Base-by-base conservation (phyloP, 1,284 basidiomycete genomes). In the Irpex lacteus region DNA sequence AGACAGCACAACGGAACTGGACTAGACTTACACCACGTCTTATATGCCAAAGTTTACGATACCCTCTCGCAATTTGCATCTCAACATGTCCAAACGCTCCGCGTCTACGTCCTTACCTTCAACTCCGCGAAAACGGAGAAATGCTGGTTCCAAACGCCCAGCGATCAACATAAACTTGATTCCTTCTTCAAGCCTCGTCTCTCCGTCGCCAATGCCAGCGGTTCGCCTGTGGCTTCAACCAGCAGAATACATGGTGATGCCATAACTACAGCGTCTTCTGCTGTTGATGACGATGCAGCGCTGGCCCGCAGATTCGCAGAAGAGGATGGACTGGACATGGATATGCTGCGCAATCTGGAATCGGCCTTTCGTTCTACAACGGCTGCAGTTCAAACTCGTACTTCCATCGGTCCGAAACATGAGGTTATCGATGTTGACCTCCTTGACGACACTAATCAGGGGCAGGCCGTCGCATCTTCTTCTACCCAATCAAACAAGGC, bases 351-450 rank as follows among this genome's bases (percentile, higher is more conserved):
- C 19, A 66, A 65, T 55, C 69, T 72, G 58, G 72, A 72, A 53
- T 60, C 21, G 34, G 44, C 32, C 55, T 54, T 56, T 56, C 11
- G 54, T 56, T 8, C 54, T 18, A 21, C 54, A 36, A 26, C 54
- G 7, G 54, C 34, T 11, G 54, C 21, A 56, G 19, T 32, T 56
- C 26, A 15, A 8, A 26, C 19, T 15, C 21, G 11, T 34, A 26
- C 32, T 15, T 32, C 54, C 7, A 18, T 21, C 54, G 54, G 54
- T 56, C 54, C 54, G 54, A 56, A 36, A n/a, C 60, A 62, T 34
- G 72, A 74, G 64, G 69, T 76, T 60, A 75, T 75, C 65, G 72
- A 75, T 67, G 71, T 76, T 13, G 73, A 75, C 62, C 63, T 68
- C 50, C 67, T 73, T 63, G 68, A 69, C 60, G 72, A 73, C 63